phyloP scores from a whole-genome alignment of 305 asterid species.

The Andrographis paniculata region DNA sequence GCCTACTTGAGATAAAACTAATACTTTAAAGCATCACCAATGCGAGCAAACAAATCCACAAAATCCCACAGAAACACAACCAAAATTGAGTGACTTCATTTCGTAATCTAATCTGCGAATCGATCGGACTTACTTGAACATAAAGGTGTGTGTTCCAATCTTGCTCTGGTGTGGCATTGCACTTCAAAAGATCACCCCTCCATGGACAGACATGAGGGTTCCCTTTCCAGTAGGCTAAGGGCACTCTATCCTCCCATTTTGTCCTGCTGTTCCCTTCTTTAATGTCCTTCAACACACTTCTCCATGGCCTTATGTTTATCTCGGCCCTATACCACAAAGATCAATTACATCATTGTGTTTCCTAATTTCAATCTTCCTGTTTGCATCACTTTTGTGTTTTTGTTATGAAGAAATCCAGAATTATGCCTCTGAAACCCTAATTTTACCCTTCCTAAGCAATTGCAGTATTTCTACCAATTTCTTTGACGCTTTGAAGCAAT shows the following conservation, averaged over 20 bases:
- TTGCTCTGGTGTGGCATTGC: constrained; percentile 50
- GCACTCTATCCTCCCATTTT: constrained; percentile 76
- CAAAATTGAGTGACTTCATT: neutral
- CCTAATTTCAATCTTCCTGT: too few relatives aligned
- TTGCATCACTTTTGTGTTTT: neutral
- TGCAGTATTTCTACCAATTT: too few relatives aligned
- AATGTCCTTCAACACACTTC: constrained; percentile 48
- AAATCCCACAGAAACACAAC: constrained; percentile 9
- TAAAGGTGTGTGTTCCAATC: constrained; percentile 77
- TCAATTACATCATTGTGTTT: constrained; percentile 1
- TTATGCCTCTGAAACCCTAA: neutral
- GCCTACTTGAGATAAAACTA: neutral
- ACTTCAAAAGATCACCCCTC: constrained; percentile 70
- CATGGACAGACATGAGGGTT: constrained; percentile 62
- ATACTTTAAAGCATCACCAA: neutral
- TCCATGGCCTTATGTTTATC: constrained; percentile 86
- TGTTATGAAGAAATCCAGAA: neutral
- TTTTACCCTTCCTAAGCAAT: too few relatives aligned
- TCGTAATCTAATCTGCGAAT: neutral
- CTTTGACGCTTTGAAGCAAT: neutral
- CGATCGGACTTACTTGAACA: constrained; percentile 37
- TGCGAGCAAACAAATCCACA: constrained; percentile 1
- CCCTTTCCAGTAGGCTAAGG: constrained; percentile 94
- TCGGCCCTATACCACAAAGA: constrained; percentile 60
- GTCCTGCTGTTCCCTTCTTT: constrained; percentile 60